A percentile compares a stretch with the other conserved stretches of the same genome.
These are phyloP conservation scores for Aegilops speltoides DNA, from an alignment of 176 grass and related monocot genomes.

Conservation along the genomic window DNA sequence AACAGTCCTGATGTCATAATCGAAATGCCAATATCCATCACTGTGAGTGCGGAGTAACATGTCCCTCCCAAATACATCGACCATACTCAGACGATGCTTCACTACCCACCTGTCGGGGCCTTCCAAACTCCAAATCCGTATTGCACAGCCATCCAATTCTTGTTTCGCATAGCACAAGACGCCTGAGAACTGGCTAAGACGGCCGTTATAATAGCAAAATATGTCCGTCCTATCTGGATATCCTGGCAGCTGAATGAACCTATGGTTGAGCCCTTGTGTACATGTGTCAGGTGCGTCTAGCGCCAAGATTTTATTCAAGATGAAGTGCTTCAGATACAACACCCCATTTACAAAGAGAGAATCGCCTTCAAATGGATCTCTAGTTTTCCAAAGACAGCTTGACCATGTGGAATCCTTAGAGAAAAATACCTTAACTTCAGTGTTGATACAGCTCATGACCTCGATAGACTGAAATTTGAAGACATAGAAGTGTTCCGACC, in stretches of 20 bases:
- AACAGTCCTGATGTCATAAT: slow-evolving; percentile 14
- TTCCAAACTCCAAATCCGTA: slow-evolving; percentile 31
- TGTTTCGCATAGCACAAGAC: slow-evolving; percentile 12
- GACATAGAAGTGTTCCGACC: slow-evolving; percentile 27
- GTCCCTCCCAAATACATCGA: neutral
- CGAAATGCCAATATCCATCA: neutral
- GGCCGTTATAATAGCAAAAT: neutral
- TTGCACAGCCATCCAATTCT: neutral
- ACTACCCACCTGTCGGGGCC: slow-evolving; percentile 5
- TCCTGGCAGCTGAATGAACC: slow-evolving; percentile 3
- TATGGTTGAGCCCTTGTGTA: neutral
- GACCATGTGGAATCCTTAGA: neutral
- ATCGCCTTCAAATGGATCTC: neutral
- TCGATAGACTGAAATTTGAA: neutral
- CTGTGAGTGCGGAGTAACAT: neutral
- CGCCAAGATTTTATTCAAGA: neutral
- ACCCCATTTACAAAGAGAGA: neutral
- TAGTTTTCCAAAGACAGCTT: neutral
- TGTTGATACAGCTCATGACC: neutral
- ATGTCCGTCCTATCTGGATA: neutral
- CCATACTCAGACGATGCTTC: neutral
- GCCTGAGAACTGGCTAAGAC: slow-evolving; percentile 2
- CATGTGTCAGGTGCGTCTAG: neutral
- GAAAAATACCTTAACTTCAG: neutral
- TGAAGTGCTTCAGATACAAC: neutral